Base-by-base conservation (phyloP, 257 asterid species). In the Solanum appendiculatum region DNA sequence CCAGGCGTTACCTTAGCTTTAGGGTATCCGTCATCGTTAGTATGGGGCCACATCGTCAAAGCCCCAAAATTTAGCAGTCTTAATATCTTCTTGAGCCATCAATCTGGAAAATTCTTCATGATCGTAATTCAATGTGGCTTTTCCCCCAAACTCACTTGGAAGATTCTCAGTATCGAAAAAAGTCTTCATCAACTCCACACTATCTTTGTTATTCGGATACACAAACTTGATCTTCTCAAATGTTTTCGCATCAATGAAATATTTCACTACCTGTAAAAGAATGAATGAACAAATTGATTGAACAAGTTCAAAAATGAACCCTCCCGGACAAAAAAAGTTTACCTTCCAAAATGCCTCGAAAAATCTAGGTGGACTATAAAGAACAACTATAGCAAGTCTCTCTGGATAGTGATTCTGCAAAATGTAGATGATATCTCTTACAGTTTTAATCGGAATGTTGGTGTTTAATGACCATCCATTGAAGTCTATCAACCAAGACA, bases 401-500 rank as follows among this genome's bases (percentile, higher is more conserved):
- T 96, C 97, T 0, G 98, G 98, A 64, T 95, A 96, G 90, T 95
- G 99, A 85, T 92, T 96, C 92, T 96, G 98, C 51, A 96, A 51
- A 87, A 94, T 85, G 89, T 92, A 48, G 85, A 89, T 93, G 86
- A 93, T 95, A 23, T 95, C 98, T 40, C 98, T 88, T 34, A 96
- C 85, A 29, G 98, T 93, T 82, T 92, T 93, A 21, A 94, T 91
- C 82, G 99, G 88, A 82, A 93, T 68, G 16, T 91, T 89, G 44
- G 95, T 93, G 86, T 89, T 96, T 27, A 96, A 33, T 6, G 99
- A 93, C 98, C 96, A 96, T 2, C 97, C 98, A 9, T 82, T 95
- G 95, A 94, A 95, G 91, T 96, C 99, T 64, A 96, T 92, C 81
- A 96, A 93, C 99, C 99, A 96, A 3, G 98, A 90, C 98, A 96